Base-by-base conservation (phyloP, 805 yeast genomes). In the Lipomyces yamadae region DNA sequence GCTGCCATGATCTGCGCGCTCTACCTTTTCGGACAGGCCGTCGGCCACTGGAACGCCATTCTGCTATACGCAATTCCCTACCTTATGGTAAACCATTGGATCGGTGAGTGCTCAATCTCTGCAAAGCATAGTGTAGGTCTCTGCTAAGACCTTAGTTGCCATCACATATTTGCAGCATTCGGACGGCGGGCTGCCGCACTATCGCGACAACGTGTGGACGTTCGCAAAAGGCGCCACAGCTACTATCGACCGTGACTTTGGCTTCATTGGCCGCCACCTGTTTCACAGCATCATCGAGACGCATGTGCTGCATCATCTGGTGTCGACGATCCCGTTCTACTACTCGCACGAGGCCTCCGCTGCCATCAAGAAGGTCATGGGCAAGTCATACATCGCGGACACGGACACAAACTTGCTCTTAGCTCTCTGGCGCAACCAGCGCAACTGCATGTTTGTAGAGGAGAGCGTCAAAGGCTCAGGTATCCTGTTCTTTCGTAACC, bases 231-330 rank as follows among this genome's bases (percentile, higher is more conserved):
- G 97, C 72, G 96, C 97, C 34, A 93, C 95, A 63, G 90, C 94
- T 67, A 91, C 96, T 66, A 87, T 91, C 70, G 97, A 91, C 79
- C 83, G 96, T 75, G 87, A 90, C 76, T 89, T 90, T 76, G 93
- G 94, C 39, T 88, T 90, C 76, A 81, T 89, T 69, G 97, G 97
- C 66, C 81, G 85, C 76, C 85, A 85, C 83, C 81, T 89, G 74
- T 88, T 91, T 86, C 97, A 91, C 79, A 96, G 89, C 77, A 91
- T 91, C 75, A 90, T 91, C 76, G 97, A 91, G 81, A 91, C 97
- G 62, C 97, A 91, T 77, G 96, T 91, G 62, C 83, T 89, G 74
- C 97, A 91, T 80, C 97, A 91, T 80, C 91, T 84, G 78, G 87
- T 85, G 70, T 88, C 93, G 10, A 82, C 96, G 78, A 90, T 91